phyloP scores from a whole-genome alignment of 768 basidiomycete species.

The Panellus pusillus region DNA sequence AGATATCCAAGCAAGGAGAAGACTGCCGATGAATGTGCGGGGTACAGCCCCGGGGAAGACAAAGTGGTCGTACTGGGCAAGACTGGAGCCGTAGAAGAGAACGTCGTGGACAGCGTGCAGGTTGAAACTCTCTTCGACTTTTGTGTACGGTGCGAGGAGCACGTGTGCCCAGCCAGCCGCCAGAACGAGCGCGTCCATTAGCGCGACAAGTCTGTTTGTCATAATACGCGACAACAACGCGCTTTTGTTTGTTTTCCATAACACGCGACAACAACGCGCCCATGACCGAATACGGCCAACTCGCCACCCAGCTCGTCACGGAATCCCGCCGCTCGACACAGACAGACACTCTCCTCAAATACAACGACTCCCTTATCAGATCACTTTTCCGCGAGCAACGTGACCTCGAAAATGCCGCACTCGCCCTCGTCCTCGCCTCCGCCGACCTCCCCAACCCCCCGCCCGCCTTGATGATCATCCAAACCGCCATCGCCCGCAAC shows the following conservation, averaged over 20 bases:
- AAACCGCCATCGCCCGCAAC: conserved; percentile 88
- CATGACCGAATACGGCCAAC: conserved; percentile 74
- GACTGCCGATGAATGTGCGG: conserved; percentile 79
- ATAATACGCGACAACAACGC: too few relatives aligned
- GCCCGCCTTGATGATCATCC: conserved; percentile 76
- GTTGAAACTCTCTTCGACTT: conserved; percentile 97
- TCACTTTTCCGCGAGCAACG: conserved; percentile 89
- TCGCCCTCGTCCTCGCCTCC: conserved; percentile 33
- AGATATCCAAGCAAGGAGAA: conserved; percentile 62
- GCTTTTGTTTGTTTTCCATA: background rate
- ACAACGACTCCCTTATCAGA: conserved; percentile 87
- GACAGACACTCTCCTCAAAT: conserved; percentile 83
- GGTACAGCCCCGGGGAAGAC: conserved; percentile 88
- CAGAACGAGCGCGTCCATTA: conserved; percentile 55
- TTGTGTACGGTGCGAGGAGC: conserved; percentile 81
- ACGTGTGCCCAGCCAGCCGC: conserved; percentile 64
- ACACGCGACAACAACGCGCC: too few relatives aligned
- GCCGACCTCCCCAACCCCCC: conserved; percentile 45
- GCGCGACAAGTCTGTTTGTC: too few relatives aligned
- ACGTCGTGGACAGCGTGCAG: conserved; percentile 91
- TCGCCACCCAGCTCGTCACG: conserved; percentile 82
- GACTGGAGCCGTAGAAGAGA: conserved; percentile 64
- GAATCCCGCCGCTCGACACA: conserved; percentile 86
- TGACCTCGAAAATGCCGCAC: conserved; percentile 68
- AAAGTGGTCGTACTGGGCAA: conserved; percentile 86